Evolutionary conservation across 75 land plant genomes (phyloP).

Genomic region (Pinus albicaulis): DNA sequence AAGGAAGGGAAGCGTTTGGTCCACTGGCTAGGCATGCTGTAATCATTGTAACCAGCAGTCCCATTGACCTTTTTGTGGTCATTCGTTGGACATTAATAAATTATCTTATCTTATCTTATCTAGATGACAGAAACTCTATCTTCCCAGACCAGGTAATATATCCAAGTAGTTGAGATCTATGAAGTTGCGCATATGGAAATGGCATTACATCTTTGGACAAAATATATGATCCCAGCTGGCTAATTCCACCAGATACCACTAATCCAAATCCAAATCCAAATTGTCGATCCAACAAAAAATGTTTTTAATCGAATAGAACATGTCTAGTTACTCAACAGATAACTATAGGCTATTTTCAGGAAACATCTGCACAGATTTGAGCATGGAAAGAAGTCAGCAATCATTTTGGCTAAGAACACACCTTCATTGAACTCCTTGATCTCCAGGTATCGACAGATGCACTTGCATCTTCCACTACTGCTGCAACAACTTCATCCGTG

Average conservation of each 20-base stretch:
- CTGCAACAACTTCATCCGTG: slow-evolving; percentile 88
- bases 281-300: neutral
- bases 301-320: neutral
- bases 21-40: too few relatives aligned
- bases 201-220: neutral
- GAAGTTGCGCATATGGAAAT: neutral
- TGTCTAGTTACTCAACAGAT: neutral
- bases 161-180: neutral
- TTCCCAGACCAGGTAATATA: too few relatives aligned
- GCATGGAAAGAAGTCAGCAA: neutral
- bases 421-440: slow-evolving; percentile 58
- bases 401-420: slow-evolving; percentile 12
- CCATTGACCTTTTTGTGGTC: too few relatives aligned
- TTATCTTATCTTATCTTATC: too few relatives aligned
- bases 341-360: neutral
- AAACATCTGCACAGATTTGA: neutral
- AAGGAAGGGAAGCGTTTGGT: too few relatives aligned
- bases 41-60: too few relatives aligned
- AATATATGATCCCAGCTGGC: neutral
- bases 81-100: too few relatives aligned
- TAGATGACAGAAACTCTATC: too few relatives aligned
- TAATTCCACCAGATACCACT: neutral
- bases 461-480: slow-evolving; percentile 61
- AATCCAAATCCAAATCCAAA: neutral
- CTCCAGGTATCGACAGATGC: slow-evolving; percentile 26